Percentiles rank a stretch among this genome's conserved stretches.
These are phyloP conservation scores for Penicillium sp. DNA, from an alignment of 2,329 filamentous ascomycete genomes.

Conservation along the genomic window DNA sequence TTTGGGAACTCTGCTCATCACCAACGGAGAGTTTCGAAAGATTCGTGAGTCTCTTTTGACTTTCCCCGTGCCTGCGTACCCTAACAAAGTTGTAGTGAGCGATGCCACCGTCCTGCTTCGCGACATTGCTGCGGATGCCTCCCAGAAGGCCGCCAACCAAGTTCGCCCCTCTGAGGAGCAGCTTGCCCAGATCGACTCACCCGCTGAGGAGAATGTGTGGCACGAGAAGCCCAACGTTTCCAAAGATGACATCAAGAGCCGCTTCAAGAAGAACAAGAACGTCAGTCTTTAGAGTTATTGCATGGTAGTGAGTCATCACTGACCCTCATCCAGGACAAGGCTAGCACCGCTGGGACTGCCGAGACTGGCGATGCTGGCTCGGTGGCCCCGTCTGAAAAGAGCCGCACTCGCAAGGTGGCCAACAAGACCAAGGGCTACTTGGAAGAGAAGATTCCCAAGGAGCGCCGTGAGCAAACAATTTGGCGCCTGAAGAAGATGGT, in stretches of 20 bases:
- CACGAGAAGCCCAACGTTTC: constrained; percentile 79
- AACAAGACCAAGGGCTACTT: constrained; percentile 68
- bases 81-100: constrained; percentile 54
- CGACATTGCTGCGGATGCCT: constrained; percentile 89
- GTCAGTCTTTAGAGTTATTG: constrained; percentile 39
- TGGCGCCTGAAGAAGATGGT: constrained; percentile 98
- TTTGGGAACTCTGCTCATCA: constrained; percentile 82
- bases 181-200: constrained; percentile 71
- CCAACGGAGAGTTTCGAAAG: constrained; percentile 95
- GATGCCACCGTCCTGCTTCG: constrained; percentile 79
- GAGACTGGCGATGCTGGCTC: constrained; percentile 50
- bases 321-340: constrained; percentile 45
- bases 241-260: constrained; percentile 64
- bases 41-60: constrained; percentile 58
- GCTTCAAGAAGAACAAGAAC: constrained; percentile 57
- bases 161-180: constrained; percentile 76
- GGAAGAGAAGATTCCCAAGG: constrained; percentile 80
- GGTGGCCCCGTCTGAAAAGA: constrained; percentile 51
- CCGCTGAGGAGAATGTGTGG: constrained; percentile 90
- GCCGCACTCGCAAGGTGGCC: constrained; percentile 37
- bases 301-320: background rate
- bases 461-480: constrained; percentile 87
- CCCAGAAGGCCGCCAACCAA: constrained; percentile 69
- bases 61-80: constrained; percentile 1
- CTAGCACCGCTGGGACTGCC: constrained; percentile 54